phyloP scores from a whole-genome alignment of 257 asterid species.

The Petrea volubilis region DNA sequence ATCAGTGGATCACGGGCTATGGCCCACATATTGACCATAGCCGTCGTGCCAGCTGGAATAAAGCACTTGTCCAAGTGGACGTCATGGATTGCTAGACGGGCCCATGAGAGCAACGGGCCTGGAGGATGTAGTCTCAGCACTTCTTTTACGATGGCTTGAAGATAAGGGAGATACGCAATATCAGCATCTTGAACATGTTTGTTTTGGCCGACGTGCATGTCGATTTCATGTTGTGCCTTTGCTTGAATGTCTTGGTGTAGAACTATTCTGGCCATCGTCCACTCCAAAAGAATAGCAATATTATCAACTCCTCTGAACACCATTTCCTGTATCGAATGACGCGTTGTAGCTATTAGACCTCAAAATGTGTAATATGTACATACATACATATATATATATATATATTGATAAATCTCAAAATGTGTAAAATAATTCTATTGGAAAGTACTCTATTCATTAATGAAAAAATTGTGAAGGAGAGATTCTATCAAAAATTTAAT shows the following conservation, averaged over 20 bases:
- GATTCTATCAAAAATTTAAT: too few species aligned
- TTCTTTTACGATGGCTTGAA: constrained; percentile 58
- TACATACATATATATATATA: too few species aligned
- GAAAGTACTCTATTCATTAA: too few species aligned
- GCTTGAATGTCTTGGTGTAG: constrained; percentile 61
- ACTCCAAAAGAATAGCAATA: constrained; percentile 57
- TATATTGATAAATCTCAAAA: too few species aligned
- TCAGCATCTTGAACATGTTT: constrained; percentile 39
- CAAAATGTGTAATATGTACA: too few species aligned
- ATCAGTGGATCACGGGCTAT: constrained; percentile 57
- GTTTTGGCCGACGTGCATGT: constrained; percentile 19
- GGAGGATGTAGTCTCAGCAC: constrained; percentile 64
- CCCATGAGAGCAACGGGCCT: constrained; percentile 79
- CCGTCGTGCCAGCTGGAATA: constrained; percentile 62
- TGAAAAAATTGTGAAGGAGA: too few species aligned
- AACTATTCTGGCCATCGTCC: constrained; percentile 65
- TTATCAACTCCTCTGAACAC: constrained; percentile 72
- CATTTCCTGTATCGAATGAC: constrained; percentile 49
- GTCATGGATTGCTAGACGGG: constrained; percentile 59
- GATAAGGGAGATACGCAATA: constrained; percentile 50
- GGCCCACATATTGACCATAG: constrained; percentile 90
- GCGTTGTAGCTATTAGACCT: too few species aligned
- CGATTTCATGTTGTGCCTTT: constrained; percentile 49
- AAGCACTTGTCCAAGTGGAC: constrained; percentile 47
- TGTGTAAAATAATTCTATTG: too few species aligned